Conservation (phyloP, 495 filamentous ascomycete species). For the Penicillium parvum region DNA sequence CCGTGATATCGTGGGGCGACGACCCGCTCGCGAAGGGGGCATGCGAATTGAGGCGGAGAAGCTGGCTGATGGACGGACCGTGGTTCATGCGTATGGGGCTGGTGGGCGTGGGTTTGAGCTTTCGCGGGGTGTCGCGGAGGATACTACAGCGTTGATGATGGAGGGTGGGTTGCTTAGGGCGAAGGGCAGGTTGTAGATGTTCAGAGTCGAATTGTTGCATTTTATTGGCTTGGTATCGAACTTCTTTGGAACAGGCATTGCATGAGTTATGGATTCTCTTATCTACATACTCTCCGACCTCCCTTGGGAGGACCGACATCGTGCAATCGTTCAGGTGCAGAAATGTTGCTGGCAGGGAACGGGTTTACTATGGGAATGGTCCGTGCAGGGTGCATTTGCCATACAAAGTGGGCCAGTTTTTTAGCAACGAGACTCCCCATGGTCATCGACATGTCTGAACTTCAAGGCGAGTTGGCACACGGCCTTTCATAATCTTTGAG, state of each 20-base stretch:
- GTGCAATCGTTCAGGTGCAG: constrained; percentile 1
- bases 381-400: constrained; percentile 1
- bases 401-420: constrained; percentile 9
- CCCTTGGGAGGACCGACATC: neutral
- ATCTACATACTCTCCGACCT: constrained; percentile 6
- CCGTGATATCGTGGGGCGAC: constrained; percentile 42
- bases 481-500: too few species aligned
- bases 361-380: constrained; percentile 5
- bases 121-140: constrained; percentile 41
- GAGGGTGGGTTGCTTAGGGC: constrained; percentile 24
- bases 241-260: neutral
- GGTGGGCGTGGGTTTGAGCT: constrained; percentile 56
- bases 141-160: constrained; percentile 30
- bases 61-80: constrained; percentile 15
- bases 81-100: constrained; percentile 62
- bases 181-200: constrained; percentile 26
- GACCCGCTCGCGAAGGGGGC: constrained; percentile 42
- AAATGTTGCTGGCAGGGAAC: constrained; percentile 1
- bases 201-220: too few species aligned
- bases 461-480: too few species aligned
- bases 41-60: constrained; percentile 40
- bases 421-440: too few species aligned
- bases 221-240: too few species aligned
- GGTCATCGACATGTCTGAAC: too few species aligned
- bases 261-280: neutral